Evolutionary conservation across 805 yeast species (phyloP), one percentile per base, ranked within the genome.

Genomic region (Tetrapisispora phaffii): DNA sequence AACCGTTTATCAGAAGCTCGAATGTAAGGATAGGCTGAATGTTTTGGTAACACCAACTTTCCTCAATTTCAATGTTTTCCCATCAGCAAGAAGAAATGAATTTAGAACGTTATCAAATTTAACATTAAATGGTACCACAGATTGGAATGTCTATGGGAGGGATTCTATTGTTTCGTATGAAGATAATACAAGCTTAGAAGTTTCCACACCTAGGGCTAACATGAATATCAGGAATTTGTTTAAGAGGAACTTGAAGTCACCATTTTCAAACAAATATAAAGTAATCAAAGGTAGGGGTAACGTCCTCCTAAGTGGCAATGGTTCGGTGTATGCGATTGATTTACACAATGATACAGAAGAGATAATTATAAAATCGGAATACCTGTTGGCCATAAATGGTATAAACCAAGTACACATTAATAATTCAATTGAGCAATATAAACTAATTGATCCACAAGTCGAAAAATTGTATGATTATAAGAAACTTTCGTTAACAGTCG

Each of bases 261-360:
- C 42, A 12, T 52, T 53, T 24, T 53, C 55, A 21, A 46, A 51
- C 32, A 51, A 53, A 35, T 60, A 52, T 41, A 50, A 49, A 21
- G 51, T 52, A 6, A 15, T 59, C 5, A 56, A 53, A 41, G 68
- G 68, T 9, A 54, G 66, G 28, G 68, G 68, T 13, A 59, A 57
- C 41, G 52, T 60, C 2, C 46, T 60, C 7, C 44, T 57, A 24
- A 55, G 57, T 41, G 61, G 58, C 3, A 58, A 58, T 3, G 56
- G 58, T 10, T 60, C 64, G 2, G 52, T 59, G 0, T 52, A 61
- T 42, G 53, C 62, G 3, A 48, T 63, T n/a, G 60, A 57, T 16
- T 46, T 63, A 38, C 45, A 51, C 19, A 47, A 51, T 21, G 42
- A 49, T 16, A 39, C 44, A 4, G 66, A 63, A 26, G 58, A 56